Base-by-base conservation (phyloP, 495 filamentous ascomycete genomes). In the Trichoderma gamsii region DNA sequence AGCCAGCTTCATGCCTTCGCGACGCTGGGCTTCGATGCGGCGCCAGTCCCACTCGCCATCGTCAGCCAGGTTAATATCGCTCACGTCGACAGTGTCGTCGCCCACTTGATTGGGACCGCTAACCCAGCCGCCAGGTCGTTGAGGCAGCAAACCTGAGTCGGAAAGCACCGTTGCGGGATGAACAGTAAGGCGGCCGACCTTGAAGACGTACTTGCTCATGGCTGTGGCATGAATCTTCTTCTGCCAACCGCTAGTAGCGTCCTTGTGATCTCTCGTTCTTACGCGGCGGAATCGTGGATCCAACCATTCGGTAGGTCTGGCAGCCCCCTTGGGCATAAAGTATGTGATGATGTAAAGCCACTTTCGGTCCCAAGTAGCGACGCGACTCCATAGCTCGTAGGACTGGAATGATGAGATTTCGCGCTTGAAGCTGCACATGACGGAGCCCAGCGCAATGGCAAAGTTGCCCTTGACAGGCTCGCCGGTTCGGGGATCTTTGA, bases 201-300 rank as follows among this genome's bases (percentile, higher is more conserved):
- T 97, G 72, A 92, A 89, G 2, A 96, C 93, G 74, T 96, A 97
- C 80, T 96, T 94, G 71, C 87, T 89, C 16, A 97, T 71, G 5
- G 86, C 89, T 3, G 87, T 89, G 1, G 93, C 93, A 70, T 89
- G 86, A 43, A 97, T 81, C 67, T 80, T 79, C 69, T 79, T 78
- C 41, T 75, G 72, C 27, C 79, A 79, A 70, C 86, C 83, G 16
- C 71, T 73, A 21, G 73, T 77, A 4, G 78, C 81, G 56, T 80
- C 76, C 44, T 69, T 67, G 65, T 73, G 49, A 16, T 74, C 49
- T 51, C 65, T 61, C 66, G 21, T 70, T 66, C 68, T 70, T 25
- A 64, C 74, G 67, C 51, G 69, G 63, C 67, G 73, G 51, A 69
- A 67, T 9, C 29, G 72, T 64, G 44, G 59, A 51, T 73, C 76